A percentile compares a stretch with the other conserved stretches of the same genome.
These are phyloP conservation scores for Pseudopyricularia javanii DNA, from an alignment of 2,329 filamentous ascomycete species.

Conservation along the genomic window DNA sequence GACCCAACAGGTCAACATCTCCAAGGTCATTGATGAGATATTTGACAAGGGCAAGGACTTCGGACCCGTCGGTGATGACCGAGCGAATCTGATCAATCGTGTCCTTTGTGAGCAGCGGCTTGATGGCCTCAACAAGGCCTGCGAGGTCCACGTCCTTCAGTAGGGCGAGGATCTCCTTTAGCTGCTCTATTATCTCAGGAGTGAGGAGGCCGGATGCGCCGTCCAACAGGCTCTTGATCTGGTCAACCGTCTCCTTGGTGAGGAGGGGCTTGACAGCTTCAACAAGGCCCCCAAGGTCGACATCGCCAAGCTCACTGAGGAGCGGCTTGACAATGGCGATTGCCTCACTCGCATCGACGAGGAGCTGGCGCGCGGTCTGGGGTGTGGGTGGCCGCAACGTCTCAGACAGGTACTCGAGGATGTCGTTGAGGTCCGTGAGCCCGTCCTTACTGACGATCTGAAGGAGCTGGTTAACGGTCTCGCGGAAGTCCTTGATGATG, in stretches of 20 bases:
- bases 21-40: too few species aligned
- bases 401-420: slow-evolving; percentile 24
- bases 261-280: slow-evolving; percentile 21
- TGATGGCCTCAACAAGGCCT: too few species aligned
- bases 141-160: too few species aligned
- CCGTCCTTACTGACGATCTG: slow-evolving; percentile 21
- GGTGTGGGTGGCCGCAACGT: slow-evolving; percentile 25
- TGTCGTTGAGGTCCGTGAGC: slow-evolving; percentile 25
- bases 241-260: slow-evolving; percentile 17
- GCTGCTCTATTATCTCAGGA: not conserved
- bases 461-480: not conserved
- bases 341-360: slow-evolving; percentile 13
- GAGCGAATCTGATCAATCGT: too few species aligned
- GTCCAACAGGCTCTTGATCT: slow-evolving; percentile 16
- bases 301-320: slow-evolving; percentile 14
- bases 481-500: not conserved
- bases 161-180: not conserved
- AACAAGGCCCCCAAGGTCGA: slow-evolving; percentile 16
- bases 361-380: slow-evolving; percentile 14
- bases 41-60: too few species aligned
- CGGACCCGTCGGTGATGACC: too few species aligned
- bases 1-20: too few species aligned
- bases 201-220: slow-evolving; percentile 17
- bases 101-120: too few species aligned
- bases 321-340: slow-evolving; percentile 16